phyloP scores from a whole-genome alignment of 202 grass and related monocot genomes.

The Setaria italica region DNA sequence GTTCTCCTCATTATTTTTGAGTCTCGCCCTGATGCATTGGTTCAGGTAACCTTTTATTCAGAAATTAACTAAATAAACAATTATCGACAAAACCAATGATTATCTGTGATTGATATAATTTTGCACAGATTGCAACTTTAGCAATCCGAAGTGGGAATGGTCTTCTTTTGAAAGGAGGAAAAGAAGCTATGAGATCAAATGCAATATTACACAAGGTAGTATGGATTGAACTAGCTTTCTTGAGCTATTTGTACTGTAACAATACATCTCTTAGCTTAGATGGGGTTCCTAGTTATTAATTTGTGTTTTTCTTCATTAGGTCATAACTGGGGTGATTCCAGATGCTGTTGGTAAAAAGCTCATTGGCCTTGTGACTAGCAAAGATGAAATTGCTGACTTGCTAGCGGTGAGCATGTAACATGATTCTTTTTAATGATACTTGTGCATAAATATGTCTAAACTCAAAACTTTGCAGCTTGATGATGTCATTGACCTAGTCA shows the following conservation, averaged over 20 bases:
- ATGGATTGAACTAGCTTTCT: constrained; percentile 29
- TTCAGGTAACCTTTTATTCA: constrained; percentile 69
- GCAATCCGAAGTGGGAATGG: constrained; percentile 96
- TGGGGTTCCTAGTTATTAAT: constrained; percentile 26
- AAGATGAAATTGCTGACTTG: constrained; percentile 93
- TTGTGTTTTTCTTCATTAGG: constrained; percentile 45
- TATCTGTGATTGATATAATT: constrained; percentile 18
- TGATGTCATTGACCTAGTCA: constrained; percentile 99
- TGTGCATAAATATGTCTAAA: constrained; percentile 46
- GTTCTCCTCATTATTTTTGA: constrained; percentile 97
- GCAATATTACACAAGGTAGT: constrained; percentile 92
- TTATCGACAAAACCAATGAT: constrained; percentile 17
- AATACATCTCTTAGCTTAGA: not conserved
- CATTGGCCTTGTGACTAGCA: constrained; percentile 90
- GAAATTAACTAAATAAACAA: not conserved
- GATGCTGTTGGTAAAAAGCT: constrained; percentile 81
- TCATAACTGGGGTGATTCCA: constrained; percentile 86
- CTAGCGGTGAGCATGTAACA: constrained; percentile 63
- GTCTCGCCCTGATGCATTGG: constrained; percentile 92
- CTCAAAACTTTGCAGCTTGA: constrained; percentile 73
- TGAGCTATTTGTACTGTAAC: not conserved
- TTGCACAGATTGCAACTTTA: constrained; percentile 80
- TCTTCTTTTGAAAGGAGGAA: constrained; percentile 97
- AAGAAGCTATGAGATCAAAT: constrained; percentile 98
- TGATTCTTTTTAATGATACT: constrained; percentile 29